These are phyloP conservation scores for Citrus australasica DNA, from an alignment of 345 rosid species.

Conservation along the genomic window DNA sequence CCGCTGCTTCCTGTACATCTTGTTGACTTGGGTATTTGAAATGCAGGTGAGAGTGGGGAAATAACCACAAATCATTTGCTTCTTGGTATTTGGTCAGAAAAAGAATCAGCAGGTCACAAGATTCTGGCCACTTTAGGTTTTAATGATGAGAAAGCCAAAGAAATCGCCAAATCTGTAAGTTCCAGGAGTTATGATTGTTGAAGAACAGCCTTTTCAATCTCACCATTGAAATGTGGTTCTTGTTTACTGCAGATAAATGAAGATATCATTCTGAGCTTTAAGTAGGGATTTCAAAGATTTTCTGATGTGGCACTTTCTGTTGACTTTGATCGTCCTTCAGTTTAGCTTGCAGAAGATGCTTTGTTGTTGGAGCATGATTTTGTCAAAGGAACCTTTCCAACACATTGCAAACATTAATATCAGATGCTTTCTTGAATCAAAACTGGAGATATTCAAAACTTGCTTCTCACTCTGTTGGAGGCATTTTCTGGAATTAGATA, in stretches of 20 bases:
- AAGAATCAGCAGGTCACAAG: constrained; percentile 73
- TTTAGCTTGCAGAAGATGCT: neutral
- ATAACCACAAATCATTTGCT: constrained; percentile 71
- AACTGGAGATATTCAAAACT: constrained; percentile 2
- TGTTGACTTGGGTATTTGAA: neutral
- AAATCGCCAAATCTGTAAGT: constrained; percentile 64
- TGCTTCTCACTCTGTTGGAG: neutral
- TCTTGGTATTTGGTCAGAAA: constrained; percentile 79
- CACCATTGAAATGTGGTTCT: constrained; percentile 4
- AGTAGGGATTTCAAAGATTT: constrained; percentile 24
- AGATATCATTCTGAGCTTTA: constrained; percentile 45
- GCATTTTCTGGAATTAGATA: neutral
- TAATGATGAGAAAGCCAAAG: constrained; percentile 76
- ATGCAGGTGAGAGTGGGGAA: constrained; percentile 74
- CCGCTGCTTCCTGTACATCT: neutral
- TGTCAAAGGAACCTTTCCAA: neutral
- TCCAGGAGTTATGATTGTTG: neutral
- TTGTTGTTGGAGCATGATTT: neutral
- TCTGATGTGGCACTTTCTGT: neutral
- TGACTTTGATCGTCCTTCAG: neutral
- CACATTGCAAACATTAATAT: neutral
- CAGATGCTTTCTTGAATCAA: constrained; percentile 1
- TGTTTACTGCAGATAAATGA: constrained; percentile 54
- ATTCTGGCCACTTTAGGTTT: constrained; percentile 66
- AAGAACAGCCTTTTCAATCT: neutral